Evolutionary conservation across 2,329 filamentous ascomycete species (phyloP).

Genomic region (Blumeriella jaapii): DNA sequence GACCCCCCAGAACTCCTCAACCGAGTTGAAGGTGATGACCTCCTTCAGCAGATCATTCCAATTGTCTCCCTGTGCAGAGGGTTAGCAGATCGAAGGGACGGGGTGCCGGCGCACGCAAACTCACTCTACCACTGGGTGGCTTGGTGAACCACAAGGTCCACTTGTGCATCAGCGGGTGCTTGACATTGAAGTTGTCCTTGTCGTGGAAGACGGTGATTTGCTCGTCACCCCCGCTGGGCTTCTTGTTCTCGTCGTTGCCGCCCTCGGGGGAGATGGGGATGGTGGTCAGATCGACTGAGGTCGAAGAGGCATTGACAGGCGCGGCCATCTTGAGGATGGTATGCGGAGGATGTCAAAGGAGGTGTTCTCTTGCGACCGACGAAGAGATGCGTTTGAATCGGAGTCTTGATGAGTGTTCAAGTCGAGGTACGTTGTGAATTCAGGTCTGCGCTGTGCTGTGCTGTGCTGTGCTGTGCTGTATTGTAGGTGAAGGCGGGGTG

Average conservation of each 20-base stretch:
- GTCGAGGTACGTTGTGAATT: too few species aligned
- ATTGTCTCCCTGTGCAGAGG: constrained; percentile 65
- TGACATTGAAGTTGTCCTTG: constrained; percentile 98
- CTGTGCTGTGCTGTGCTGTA: too few species aligned
- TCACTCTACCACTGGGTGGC: constrained; percentile 86
- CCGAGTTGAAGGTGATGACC: constrained; percentile 96
- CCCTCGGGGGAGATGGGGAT: constrained; percentile 57
- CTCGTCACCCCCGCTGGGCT: constrained; percentile 42
- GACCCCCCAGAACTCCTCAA: constrained; percentile 99
- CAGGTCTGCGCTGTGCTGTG: too few species aligned
- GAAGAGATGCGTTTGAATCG: too few species aligned
- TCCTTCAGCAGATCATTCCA: constrained; percentile 98
- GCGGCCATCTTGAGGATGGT: constrained; percentile 20
- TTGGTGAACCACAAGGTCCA: constrained; percentile 99
- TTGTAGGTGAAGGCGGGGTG: too few species aligned
- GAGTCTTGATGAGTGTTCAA: too few species aligned
- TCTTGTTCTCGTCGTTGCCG: constrained; percentile 37
- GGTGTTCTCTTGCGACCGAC: too few species aligned
- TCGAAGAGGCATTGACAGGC: constrained; percentile 15
- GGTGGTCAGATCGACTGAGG: constrained; percentile 56
- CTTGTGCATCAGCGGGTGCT: constrained; percentile 92
- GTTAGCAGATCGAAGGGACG: constrained; percentile 17
- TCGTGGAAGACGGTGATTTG: constrained; percentile 94
- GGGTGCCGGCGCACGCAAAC: constrained; percentile 2
- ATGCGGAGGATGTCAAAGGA: neutral